Evolutionary conservation across 192 early-diverging fungal genomes (phyloP), one percentile per base, ranked within the genome.

Genomic region (Entomortierella beljakovae): DNA sequence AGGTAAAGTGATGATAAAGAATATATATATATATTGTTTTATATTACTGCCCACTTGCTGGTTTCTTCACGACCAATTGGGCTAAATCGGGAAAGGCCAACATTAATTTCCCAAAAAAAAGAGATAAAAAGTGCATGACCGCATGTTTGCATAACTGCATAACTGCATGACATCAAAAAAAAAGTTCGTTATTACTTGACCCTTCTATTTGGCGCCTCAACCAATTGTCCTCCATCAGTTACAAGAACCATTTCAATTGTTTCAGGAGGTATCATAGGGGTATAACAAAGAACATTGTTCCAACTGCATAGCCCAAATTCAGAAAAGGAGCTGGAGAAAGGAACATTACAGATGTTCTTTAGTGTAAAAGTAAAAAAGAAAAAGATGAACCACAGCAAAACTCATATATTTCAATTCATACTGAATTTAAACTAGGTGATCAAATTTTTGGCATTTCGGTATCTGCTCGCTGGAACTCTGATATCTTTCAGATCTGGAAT

Each of bases 401-500:
- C 34, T 57, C 20, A 6, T 1, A 0, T 53, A 2, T 56, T 57
- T 23, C 56, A 7, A 57, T 26, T 23, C 28, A 1, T 53, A 25
- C 51, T 53, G 6, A 46, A 3, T 16, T 46, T 46, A n/a, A n/a
- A n/a, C n/a, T 54, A 81, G 80, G 67, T 49, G 84, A 86, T 54
- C 82, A 84, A 50, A 86, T 86, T 38, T 84, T 81, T 40, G 84
- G 84, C 11, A 50, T 86, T 61, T 71, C 84, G 1, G 75, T 83
- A 18, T 83, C 82, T 5, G 71, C 80, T 32, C 84, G 84, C 53
- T 86, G 74, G 79, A 83, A 81, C 55, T 71, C 77, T 2, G 84
- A 86, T 37, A 82, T 83, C 51, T 86, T 86, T 63, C 69, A 75
- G 56, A 82, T 86, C 67, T 86, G 84, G 84, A 81, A 86, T 65